Base-by-base conservation (phyloP, 768 basidiomycete genomes). In the Leccinum uliginosum region DNA sequence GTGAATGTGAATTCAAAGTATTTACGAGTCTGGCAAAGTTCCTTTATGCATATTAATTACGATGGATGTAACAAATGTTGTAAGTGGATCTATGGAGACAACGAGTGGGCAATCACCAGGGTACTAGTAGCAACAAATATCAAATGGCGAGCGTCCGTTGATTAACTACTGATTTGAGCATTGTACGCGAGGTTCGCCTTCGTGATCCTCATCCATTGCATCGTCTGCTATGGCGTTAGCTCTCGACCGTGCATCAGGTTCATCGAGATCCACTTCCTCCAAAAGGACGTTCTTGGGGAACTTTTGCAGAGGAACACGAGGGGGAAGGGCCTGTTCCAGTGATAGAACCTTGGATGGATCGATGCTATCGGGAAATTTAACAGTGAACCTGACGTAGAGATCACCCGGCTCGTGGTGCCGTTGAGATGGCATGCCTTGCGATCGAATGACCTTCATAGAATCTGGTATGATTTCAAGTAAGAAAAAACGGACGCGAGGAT, bases 361-460 rank as follows among this genome's bases (percentile, higher is more conserved):
- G 71, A 99, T 82, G 54, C 74, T 68, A 29, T 93, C 91, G 35
- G 97, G 97, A 84, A 98, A 99, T 57, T 80, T 83, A 68, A 99
- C 91, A 60, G 80, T 79, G 64, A 98, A 75, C 68, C 86, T 89
- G 73, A 99, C 81, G 70, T 84, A 93, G 58, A 99, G 82, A 74
- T 98, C 93, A 38, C 97, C 97, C 40, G 86, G 83, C 69, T 99
- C 94, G 75, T 98, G 97, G 75, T 98, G 96, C 59, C 97, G 86
- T 72, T 91, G 91, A 51, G 97, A 98, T 12, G 96, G 97, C 97
- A 99, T 99, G 59, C 97, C 97, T 75, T 98, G 95, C 5, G 90
- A 91, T 50, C 83, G 83, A 64, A 99, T 88, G 62, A 95, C 87
- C 75, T 97, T 98, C 67, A 94, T 68, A 45, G 89, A 87, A 59